Base-by-base conservation (phyloP, 106 monocot species). In the Iris macrosiphon region DNA sequence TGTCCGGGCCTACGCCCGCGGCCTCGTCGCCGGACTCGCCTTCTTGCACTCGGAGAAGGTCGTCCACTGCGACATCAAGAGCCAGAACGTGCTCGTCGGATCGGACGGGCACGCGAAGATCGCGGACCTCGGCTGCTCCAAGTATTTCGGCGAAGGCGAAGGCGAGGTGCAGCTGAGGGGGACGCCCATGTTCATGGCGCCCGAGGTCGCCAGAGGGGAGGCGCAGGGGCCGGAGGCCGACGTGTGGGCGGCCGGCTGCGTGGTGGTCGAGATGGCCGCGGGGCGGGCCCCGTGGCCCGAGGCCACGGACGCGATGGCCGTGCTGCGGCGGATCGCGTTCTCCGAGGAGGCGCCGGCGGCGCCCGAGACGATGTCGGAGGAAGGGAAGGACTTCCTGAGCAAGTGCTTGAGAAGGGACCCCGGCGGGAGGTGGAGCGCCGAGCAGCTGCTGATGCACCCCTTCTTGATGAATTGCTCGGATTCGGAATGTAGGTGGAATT, bases 61-160 rank as follows among this genome's bases (percentile, higher is more conserved):
- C 59, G 79, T 51, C 8, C 87, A 93, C 60, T 75, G 92, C 60
- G 92, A 87, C 54, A 35, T 93, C 56, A 93, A 93, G 65, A 61
- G 61, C 26, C 45, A 46, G 38, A 87, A 93, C 62, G 72, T 87
- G 8, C 63, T 93, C 40, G 59, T 93, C 45, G 76, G 73, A 14
- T 34, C 67, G 19, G 71, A 72, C 33, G 83, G 79, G 28, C 39
- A 22, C 0, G 74, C 76, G 1, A 93, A 75, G 62, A 56, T 93
- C 26, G 76, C 77, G 13, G 93, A 93, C 57, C 53, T 93, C 7
- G 93, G 93, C 9, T 83, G 87, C 58, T 83, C 93, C 21, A 63
- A 25, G 46, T 51, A 29, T 54, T 45, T 27, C 13, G 26, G 38
- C 20, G 47, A 28, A 9, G 23, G 41, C n/a, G 45, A 23, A 28